Base-by-base conservation (phyloP, 768 basidiomycete genomes). In the Macrocybe gigantea region DNA sequence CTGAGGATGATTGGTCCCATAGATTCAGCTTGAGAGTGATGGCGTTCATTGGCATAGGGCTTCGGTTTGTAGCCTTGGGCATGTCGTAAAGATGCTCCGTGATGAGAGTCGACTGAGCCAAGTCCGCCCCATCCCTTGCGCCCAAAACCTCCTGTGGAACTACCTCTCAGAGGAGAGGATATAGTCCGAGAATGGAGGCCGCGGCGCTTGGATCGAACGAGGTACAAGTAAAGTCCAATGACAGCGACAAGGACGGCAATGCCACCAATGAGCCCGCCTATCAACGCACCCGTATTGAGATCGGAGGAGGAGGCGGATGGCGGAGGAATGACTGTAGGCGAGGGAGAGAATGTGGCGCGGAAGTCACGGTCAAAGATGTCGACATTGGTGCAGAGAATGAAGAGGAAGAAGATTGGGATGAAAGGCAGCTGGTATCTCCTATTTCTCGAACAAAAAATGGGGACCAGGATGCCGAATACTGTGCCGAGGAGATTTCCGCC, bases 231-330 rank as follows among this genome's bases (percentile, higher is more conserved):
- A 47, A 70, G 44, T 6, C 64, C 56, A 11, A 66, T 55, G 14
- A 73, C 51, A 5, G 52, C 53, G 30, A 64, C 54, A 6, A 69
- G 38, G 32, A 79, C 46, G 10, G 61, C 72, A 2, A 70, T 55
- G 2, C 68, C 76, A 5, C 77, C 82, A 3, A 83, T 52, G 13
- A 76, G 70, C 22, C 74, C 73, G 1, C 82, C 84, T 5, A 70
- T 73, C 29, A 85, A 75, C 6, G 69, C 66, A 0, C 70, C 74
- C 1, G 63, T 60, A 35, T 73, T 72, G 6, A 61, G 56, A 4
- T 56, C 50, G 11, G 65, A 58, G 6, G 59, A 42, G 5, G 62
- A 48, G 4, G 62, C 41, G 22, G 55, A 59, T 15, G 63, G 61
- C 1, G 62, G 41, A 2, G 64, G 50, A 33, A 48, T 45, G 3